A percentile compares a stretch with the other conserved stretches of the same genome.
phyloP scores from a whole-genome alignment of 139 green algal species.

The Picochlorum sp. region DNA sequence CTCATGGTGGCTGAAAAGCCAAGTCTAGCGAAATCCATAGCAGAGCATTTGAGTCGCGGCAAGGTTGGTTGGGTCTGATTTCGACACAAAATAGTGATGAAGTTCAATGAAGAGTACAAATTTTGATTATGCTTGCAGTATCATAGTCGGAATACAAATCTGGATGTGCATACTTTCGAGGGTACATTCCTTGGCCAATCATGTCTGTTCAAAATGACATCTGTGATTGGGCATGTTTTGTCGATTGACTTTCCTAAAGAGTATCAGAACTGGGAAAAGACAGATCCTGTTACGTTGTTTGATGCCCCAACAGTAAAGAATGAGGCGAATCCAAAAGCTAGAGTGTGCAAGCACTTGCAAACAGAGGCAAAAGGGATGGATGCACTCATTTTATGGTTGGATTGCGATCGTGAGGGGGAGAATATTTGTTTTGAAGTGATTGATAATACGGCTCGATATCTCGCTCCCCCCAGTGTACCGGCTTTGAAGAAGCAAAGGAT shows the following conservation, averaged over 20 bases:
- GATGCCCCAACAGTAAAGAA: slow-evolving; percentile 62
- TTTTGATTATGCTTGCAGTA: slow-evolving; percentile 7
- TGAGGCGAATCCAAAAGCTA: slow-evolving; percentile 81
- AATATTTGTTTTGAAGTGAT: slow-evolving; percentile 93
- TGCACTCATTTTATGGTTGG: slow-evolving; percentile 75
- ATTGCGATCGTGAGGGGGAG: slow-evolving; percentile 84
- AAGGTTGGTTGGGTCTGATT: slow-evolving; percentile 19
- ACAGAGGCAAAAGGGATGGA: slow-evolving; percentile 49
- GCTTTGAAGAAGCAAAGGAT: slow-evolving; percentile 35
- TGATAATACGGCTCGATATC: slow-evolving; percentile 48
- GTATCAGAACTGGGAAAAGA: slow-evolving; percentile 75
- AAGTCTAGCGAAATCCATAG: slow-evolving; percentile 60
- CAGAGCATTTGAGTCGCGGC: slow-evolving; percentile 55
- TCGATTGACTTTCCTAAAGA: slow-evolving; percentile 73
- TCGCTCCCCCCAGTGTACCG: slow-evolving; percentile 26
- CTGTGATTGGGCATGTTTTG: slow-evolving; percentile 58
- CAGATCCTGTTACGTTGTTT: slow-evolving; percentile 76
- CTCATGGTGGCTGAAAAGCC: slow-evolving; percentile 88
- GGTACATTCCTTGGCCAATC: slow-evolving; percentile 49
- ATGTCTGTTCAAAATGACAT: slow-evolving; percentile 64
- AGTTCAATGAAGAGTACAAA: too few species aligned
- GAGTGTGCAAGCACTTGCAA: slow-evolving; percentile 65
- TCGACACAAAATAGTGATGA: not conserved
- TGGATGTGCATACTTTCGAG: slow-evolving; percentile 75
- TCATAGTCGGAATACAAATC: slow-evolving; percentile 22